Percentiles rank a stretch among this genome's conserved stretches.
Conservation (phyloP, 768 basidiomycete species). For the Boletus huronensis region DNA sequence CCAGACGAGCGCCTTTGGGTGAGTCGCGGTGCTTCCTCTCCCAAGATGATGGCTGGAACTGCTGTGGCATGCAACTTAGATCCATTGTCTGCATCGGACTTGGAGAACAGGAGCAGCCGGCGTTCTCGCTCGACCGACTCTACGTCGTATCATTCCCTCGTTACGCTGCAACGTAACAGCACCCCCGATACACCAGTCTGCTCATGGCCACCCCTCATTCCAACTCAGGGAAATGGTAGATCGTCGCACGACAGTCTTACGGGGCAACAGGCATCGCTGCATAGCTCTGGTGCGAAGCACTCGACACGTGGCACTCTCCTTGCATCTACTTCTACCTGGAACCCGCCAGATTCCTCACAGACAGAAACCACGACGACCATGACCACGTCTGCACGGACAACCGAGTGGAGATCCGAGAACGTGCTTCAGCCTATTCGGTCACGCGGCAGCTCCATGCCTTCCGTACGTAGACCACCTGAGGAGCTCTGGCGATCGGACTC, state of each 20-base stretch:
- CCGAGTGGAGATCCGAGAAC: conserved; percentile 21
- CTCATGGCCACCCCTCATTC: conserved; percentile 24
- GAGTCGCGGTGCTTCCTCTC: conserved; percentile 11
- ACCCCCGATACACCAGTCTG: conserved; percentile 8
- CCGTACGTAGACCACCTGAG: conserved; percentile 16
- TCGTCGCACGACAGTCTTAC: neutral
- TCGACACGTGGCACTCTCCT: conserved; percentile 8
- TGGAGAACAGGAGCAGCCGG: conserved; percentile 16
- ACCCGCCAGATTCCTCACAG: neutral
- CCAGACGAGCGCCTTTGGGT: conserved; percentile 25
- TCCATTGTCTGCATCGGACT: conserved; percentile 23
- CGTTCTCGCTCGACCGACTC: conserved; percentile 2
- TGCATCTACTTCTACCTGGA: conserved; percentile 12
- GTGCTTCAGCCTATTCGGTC: conserved; percentile 15
- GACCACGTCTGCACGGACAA: conserved; percentile 1
- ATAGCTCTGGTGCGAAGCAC: conserved; percentile 6
- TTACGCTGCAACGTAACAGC: conserved; percentile 5
- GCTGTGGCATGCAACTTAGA: conserved; percentile 17
- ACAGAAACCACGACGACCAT: conserved; percentile 1
- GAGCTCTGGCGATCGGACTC: conserved; percentile 21
- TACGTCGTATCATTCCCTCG: conserved; percentile 9
- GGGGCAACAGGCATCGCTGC: conserved; percentile 8
- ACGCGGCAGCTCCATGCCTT: conserved; percentile 13
- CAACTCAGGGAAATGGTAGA: neutral
- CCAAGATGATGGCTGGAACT: neutral